Base-by-base conservation (phyloP, 768 basidiomycete genomes). In the Suillus brevipes region DNA sequence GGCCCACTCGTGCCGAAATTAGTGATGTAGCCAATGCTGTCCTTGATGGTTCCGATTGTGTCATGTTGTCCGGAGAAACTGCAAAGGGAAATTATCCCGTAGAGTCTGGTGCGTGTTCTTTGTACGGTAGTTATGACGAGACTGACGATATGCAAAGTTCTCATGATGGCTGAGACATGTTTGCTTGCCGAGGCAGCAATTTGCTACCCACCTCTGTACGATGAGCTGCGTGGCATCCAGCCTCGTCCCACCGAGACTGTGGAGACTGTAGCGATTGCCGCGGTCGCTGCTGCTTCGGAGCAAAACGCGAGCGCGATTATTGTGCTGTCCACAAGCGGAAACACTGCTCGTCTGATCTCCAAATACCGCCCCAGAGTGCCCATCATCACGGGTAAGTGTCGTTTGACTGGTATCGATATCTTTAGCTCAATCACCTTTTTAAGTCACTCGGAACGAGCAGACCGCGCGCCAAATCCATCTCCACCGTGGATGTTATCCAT, bases 161-260 rank as follows among this genome's bases (percentile, higher is more conserved):
- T 95, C 71, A 97, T 99, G 97, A 99, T 99, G 97, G 97, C 97
- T 61, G 97, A 99, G 84, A 99, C 96, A 4, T 98, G 97, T 77
- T 85, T 95, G 73, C 90, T 99, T 68, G 97, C 97, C 64, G 97
- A 99, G 80, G 86, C 91, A 56, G 91, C 97, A 40, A 94, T 97
- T 78, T 95, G 93, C 83, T 96, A 98, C 75, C 93, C 94, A 49
- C 92, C 95, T 65, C 81, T 98, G 60, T 98, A 93, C 75, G 93
- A 97, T 73, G 94, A 97, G 71, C 82, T 99, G 67, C 87, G 88
- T 65, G 78, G 83, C 47, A 84, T 91, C 68, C 91, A 94, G 66
- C 83, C 87, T 64, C 89, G 92, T 61, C 97, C 97, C 45, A 99
- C 97, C 42, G 89, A 89, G 72, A 99, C 97, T 1, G 89, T 87